Percentiles rank a stretch among this genome's conserved stretches.
Conservation (phyloP, 768 basidiomycete species). For the Termitomyces sp. region DNA sequence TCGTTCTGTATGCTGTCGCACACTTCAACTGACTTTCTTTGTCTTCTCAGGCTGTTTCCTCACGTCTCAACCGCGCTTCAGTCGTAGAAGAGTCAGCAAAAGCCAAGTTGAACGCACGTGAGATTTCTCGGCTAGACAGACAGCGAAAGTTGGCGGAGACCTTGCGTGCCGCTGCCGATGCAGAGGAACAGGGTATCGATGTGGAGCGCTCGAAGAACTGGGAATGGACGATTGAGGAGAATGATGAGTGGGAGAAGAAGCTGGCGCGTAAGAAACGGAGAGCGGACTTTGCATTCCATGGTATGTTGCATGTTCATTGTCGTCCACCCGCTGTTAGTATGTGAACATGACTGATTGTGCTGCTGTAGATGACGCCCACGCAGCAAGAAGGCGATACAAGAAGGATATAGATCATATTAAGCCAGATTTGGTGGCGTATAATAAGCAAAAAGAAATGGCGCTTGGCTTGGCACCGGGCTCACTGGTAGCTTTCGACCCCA, state of each 20-base stretch:
- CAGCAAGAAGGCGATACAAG: constrained; percentile 87
- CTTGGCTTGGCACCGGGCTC: constrained; percentile 73
- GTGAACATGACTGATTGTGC: background rate
- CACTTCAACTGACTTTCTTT: background rate
- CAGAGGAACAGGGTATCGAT: constrained; percentile 90
- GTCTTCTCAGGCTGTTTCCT: constrained; percentile 60
- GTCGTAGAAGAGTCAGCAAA: constrained; percentile 83
- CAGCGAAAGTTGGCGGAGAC: constrained; percentile 89
- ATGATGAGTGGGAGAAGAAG: constrained; percentile 95
- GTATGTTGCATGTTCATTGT: constrained; percentile 41
- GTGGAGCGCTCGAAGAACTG: constrained; percentile 88
- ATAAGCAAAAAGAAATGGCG: constrained; percentile 83
- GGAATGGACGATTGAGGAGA: constrained; percentile 95
- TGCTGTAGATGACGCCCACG: constrained; percentile 78
- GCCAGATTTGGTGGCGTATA: constrained; percentile 84
- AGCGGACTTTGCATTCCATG: constrained; percentile 89
- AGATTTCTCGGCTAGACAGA: constrained; percentile 80
- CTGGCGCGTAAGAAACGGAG: constrained; percentile 75
- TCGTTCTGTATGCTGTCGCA: background rate
- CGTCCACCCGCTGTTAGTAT: background rate
- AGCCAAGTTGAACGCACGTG: constrained; percentile 72
- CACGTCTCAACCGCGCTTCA: constrained; percentile 81
- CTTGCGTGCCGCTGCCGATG: constrained; percentile 80
- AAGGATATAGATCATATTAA: constrained; percentile 87
- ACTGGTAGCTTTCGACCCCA: constrained; percentile 57